Evolutionary conservation across 768 basidiomycete species (phyloP).

Genomic region (Phaeolepiota aurea): DNA sequence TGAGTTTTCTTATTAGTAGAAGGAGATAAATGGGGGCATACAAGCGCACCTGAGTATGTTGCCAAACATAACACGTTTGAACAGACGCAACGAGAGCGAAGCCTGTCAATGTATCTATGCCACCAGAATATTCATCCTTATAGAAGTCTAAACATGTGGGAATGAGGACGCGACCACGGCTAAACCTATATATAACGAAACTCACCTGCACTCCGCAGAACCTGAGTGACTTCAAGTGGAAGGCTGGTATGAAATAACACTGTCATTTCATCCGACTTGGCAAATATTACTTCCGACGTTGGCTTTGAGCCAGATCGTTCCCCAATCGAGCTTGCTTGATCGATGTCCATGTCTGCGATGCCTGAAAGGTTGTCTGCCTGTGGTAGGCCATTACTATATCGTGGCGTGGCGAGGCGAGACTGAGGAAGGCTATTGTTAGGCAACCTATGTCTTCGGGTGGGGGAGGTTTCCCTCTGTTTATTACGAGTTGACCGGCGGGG

Average conservation of each 20-base stretch:
- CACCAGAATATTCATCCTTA: slow-evolving; percentile 58
- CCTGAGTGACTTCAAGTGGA: slow-evolving; percentile 68
- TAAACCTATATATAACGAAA: background rate
- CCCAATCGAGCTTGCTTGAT: slow-evolving; percentile 37
- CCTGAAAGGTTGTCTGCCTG: slow-evolving; percentile 34
- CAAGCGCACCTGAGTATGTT: slow-evolving; percentile 58
- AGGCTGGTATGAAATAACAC: slow-evolving; percentile 62
- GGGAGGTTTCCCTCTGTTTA: slow-evolving; percentile 17
- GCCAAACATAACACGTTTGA: slow-evolving; percentile 79
- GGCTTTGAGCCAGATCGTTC: slow-evolving; percentile 26
- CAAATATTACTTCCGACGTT: slow-evolving; percentile 43
- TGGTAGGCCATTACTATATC: slow-evolving; percentile 9
- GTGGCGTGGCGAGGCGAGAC: slow-evolving; percentile 32
- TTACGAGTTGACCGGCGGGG: slow-evolving; percentile 45
- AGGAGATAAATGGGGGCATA: background rate
- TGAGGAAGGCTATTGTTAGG: slow-evolving; percentile 18
- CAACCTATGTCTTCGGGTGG: slow-evolving; percentile 19
- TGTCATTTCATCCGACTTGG: slow-evolving; percentile 64
- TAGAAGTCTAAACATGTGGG: slow-evolving; percentile 45
- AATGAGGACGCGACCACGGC: too few species aligned
- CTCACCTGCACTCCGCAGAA: slow-evolving; percentile 60
- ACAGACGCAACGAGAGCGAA: slow-evolving; percentile 67
- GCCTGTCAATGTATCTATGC: slow-evolving; percentile 63
- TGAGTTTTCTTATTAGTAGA: slow-evolving; percentile 10
- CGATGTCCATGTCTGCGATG: slow-evolving; percentile 59